These are phyloP conservation scores for Theileria orientalis DNA, from an alignment of 169 alveolate species.

Conservation along the genomic window DNA sequence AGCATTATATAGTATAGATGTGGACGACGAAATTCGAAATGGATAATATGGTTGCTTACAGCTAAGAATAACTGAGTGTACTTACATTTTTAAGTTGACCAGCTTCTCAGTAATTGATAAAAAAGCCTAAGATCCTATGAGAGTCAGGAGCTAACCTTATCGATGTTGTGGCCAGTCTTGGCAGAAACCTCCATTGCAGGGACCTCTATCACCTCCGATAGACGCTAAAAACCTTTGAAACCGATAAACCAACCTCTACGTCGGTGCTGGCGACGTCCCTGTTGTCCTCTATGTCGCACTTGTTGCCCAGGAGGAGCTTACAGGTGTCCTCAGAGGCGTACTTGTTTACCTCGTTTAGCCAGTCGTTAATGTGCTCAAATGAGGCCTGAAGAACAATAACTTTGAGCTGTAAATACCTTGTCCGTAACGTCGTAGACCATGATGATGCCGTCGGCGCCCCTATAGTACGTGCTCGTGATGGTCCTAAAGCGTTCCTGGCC, in stretches of 20 bases:
- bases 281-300: slow-evolving; percentile 82
- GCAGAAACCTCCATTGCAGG: slow-evolving; percentile 62
- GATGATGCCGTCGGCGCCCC: slow-evolving; percentile 95
- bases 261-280: slow-evolving; percentile 52
- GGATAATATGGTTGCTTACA: not conserved
- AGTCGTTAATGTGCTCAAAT: slow-evolving; percentile 85
- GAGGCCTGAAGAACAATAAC: slow-evolving; percentile 60
- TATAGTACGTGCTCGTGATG: slow-evolving; percentile 93
- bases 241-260: slow-evolving; percentile 26
- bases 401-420: slow-evolving; percentile 25
- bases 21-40: not conserved
- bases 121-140: slow-evolving; percentile 21
- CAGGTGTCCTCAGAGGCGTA: slow-evolving; percentile 92
- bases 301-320: slow-evolving; percentile 93
- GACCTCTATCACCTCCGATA: slow-evolving; percentile 23
- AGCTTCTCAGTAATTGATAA: slow-evolving; percentile 48
- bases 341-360: slow-evolving; percentile 91
- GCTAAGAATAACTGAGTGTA: no score
- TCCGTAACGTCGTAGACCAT: slow-evolving; percentile 90
- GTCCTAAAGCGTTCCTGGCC: slow-evolving; percentile 96
- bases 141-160: slow-evolving; percentile 12
- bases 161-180: slow-evolving; percentile 59
- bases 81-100: slow-evolving; percentile 19
- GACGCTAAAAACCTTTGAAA: slow-evolving; percentile 15
- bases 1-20: no score